Evolutionary conservation across 495 filamentous ascomycete species (phyloP), one percentile per base, ranked within the genome.

Genomic region (Patellaria atrata): DNA sequence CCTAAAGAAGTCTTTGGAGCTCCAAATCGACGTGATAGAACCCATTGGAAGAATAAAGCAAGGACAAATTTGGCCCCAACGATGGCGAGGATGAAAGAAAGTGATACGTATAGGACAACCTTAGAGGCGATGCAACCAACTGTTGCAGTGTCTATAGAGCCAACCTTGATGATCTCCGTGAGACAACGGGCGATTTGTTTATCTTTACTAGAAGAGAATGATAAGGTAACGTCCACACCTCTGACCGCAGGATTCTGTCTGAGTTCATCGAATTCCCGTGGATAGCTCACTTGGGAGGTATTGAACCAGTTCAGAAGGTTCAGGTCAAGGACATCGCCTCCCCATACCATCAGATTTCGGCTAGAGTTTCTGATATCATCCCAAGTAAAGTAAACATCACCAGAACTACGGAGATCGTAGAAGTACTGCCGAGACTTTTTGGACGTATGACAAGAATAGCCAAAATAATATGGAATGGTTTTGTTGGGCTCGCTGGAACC

Each of bases 101-200:
- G 63, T 4, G 87, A 89, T 22, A 94, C 73, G 45, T 96, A 99
- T 20, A 99, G 79, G 6, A 99, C 91, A 11, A 99, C 87, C 55
- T 93, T 79, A 32, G 85, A 91, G 1, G 91, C 91, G 46, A 99
- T 96, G 57, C 91, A 99, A 9, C 91, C 91, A 6, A 99, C 82
- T 3, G 84, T 94, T 44, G 86, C 84, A 0, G 89, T 94, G 52
- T 96, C 91, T 38, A 99, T 80, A 10, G 80, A 82, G 10, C 91
- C 91, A 17, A 99, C 91, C 48, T 84, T 86, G 64, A 92, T 81
- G 38, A 93, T 92, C 53, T 99, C 74, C 22, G 80, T 67, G 38
- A 96, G 64, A 54, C 91, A 99, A 49, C 79, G 69, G 2, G 80
- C 87, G 13, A 87, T 61, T 37, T 71, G 61, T 64, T 85, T 93